phyloP scores from a whole-genome alignment of 106 monocot genomes.

The Allium sativum region DNA sequence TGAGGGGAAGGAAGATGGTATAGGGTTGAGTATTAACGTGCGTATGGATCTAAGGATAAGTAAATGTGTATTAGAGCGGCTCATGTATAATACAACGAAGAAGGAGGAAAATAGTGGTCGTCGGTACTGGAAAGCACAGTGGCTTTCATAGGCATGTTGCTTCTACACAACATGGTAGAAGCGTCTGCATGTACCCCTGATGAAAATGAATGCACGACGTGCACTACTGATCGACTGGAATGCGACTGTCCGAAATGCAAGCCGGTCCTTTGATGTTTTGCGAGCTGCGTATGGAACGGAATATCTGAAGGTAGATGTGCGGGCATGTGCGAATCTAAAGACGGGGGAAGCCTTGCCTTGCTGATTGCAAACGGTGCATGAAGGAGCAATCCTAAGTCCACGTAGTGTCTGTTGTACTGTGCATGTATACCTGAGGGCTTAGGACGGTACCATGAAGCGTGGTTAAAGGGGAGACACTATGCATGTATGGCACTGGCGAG shows the following conservation, averaged over 20 bases:
- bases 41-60: too few relatives aligned
- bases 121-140: background rate
- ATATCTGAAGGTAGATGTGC: background rate
- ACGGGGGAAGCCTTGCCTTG: constrained; percentile 5
- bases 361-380: constrained; percentile 8
- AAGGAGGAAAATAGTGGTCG: too few relatives aligned
- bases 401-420: too few relatives aligned
- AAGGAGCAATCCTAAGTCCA: too few relatives aligned
- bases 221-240: constrained; percentile 1
- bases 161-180: background rate
- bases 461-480: too few relatives aligned
- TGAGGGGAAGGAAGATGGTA: too few relatives aligned
- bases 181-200: background rate
- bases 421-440: too few relatives aligned
- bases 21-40: too few relatives aligned
- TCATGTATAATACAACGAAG: too few relatives aligned
- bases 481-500: too few relatives aligned
- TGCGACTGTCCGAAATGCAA: constrained; percentile 5
- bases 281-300: constrained; percentile 3
- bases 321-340: background rate
- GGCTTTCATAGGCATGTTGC: background rate
- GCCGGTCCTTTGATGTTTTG: constrained; percentile 3
- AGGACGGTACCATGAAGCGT: too few relatives aligned
- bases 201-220: constrained; percentile 1
- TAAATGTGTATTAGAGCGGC: too few relatives aligned